Evolutionary conservation across 2,329 filamentous ascomycete genomes (phyloP).

Genomic region (Bipolaris oryzae): DNA sequence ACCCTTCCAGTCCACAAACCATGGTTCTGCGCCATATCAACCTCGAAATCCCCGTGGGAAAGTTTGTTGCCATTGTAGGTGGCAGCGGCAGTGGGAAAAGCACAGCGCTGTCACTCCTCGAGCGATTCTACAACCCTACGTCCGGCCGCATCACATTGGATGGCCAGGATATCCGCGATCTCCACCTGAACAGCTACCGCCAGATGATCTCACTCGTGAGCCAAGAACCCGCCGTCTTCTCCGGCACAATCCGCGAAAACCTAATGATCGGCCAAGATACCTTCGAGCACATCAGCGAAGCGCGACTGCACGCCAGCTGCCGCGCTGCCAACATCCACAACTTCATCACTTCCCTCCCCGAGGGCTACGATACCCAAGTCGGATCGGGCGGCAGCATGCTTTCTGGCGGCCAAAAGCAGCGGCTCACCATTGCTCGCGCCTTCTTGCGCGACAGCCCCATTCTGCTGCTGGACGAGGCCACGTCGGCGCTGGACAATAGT

Average conservation of each 20-base stretch:
- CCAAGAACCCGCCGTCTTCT: conserved; percentile 56
- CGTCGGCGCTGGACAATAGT: conserved; percentile 40
- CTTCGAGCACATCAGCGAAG: conserved; percentile 35
- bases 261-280: conserved; percentile 42
- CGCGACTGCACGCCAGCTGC: conserved; percentile 41
- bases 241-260: conserved; percentile 52
- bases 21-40: background rate
- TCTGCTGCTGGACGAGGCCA: conserved; percentile 46
- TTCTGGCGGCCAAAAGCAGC: conserved; percentile 46
- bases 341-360: conserved; percentile 33
- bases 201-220: conserved; percentile 52
- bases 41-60: no score
- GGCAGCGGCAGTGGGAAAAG: conserved; percentile 73
- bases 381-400: conserved; percentile 45
- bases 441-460: conserved; percentile 40
- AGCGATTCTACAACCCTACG: conserved; percentile 73
- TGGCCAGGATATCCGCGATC: conserved; percentile 42
- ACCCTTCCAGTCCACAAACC: background rate
- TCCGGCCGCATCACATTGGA: conserved; percentile 67
- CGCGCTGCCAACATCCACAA: conserved; percentile 48
- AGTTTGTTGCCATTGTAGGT: conserved; percentile 67
- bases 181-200: conserved; percentile 49
- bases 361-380: conserved; percentile 43
- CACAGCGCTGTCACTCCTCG: conserved; percentile 66
- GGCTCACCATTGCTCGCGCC: conserved; percentile 42